Evolutionary conservation across 192 early-diverging fungal genomes (phyloP).

Genomic region (Spizellomyces punctatus): DNA sequence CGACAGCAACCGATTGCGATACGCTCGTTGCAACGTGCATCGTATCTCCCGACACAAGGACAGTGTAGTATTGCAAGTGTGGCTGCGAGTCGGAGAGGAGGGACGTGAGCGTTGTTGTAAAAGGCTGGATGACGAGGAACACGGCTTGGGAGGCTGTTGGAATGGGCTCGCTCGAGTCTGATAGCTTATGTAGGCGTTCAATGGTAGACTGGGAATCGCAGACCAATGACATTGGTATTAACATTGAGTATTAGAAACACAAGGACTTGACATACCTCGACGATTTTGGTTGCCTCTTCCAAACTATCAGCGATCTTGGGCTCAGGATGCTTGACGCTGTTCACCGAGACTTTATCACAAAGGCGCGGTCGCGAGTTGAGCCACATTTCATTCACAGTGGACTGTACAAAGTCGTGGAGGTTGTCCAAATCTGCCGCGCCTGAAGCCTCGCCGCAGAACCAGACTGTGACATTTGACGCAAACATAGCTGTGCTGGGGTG

Average conservation of each 20-base stretch:
- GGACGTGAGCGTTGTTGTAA: slow-evolving; percentile 23
- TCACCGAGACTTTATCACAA: slow-evolving; percentile 40
- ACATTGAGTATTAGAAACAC: background rate
- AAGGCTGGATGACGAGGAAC: slow-evolving; percentile 48
- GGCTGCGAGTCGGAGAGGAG: slow-evolving; percentile 7
- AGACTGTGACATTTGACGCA: slow-evolving; percentile 39
- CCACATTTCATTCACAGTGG: slow-evolving; percentile 47
- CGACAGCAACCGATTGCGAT: slow-evolving; percentile 27
- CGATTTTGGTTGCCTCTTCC: slow-evolving; percentile 34
- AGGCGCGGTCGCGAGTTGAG: slow-evolving; percentile 18
- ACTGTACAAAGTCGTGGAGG: slow-evolving; percentile 50
- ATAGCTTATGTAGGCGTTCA: slow-evolving; percentile 38
- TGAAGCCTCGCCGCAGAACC: slow-evolving; percentile 43
- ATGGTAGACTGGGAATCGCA: slow-evolving; percentile 38
- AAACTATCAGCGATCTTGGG: slow-evolving; percentile 24
- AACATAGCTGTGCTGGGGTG: slow-evolving; percentile 2
- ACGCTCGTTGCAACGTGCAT: slow-evolving; percentile 14
- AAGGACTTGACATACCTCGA: slow-evolving; percentile 29
- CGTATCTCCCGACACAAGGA: slow-evolving; percentile 8
- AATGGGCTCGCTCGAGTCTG: slow-evolving; percentile 8
- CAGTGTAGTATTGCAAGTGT: slow-evolving; percentile 36
- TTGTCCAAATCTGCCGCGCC: slow-evolving; percentile 17
- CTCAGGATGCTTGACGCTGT: slow-evolving; percentile 43
- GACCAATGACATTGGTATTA: too few relatives aligned
- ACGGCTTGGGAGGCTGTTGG: slow-evolving; percentile 17